These are phyloP conservation scores for Fonsecaea multimorphosa DNA, from an alignment of 2,329 filamentous ascomycete genomes.

Conservation along the genomic window DNA sequence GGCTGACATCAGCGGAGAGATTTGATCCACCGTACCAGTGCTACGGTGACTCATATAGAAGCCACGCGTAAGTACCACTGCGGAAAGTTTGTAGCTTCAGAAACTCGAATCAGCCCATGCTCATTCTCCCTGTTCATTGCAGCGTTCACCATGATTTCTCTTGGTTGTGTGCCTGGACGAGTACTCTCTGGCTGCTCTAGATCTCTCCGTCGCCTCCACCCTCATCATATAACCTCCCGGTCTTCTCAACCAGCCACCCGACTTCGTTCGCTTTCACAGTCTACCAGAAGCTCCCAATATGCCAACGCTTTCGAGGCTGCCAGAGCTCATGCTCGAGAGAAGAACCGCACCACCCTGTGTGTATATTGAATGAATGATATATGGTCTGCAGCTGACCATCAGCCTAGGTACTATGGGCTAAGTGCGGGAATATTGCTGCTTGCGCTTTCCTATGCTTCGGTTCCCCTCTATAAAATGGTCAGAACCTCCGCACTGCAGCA, in stretches of 20 bases:
- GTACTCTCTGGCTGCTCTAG: not conserved
- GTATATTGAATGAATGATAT: not conserved
- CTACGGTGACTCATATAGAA: not conserved
- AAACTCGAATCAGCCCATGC: not conserved
- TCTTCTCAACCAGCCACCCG: not conserved
- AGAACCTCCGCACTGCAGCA: not conserved
- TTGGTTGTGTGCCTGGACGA: not conserved
- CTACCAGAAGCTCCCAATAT: constrained; percentile 26
- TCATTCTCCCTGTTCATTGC: not conserved
- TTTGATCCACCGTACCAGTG: not conserved
- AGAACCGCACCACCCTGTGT: constrained; percentile 39
- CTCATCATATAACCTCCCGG: not conserved
- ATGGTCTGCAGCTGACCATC: not conserved
- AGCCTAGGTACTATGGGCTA: constrained; percentile 64
- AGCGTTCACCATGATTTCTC: not conserved
- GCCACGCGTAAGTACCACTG: not conserved
- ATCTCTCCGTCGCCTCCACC: constrained; percentile 3
- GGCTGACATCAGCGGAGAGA: not conserved
- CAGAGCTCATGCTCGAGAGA: constrained; percentile 33
- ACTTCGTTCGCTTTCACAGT: constrained; percentile 27
- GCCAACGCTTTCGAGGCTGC: constrained; percentile 33
- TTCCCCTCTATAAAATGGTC: constrained; percentile 72
- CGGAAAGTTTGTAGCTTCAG: constrained; percentile 1
- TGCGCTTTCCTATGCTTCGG: constrained; percentile 68
- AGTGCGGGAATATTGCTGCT: constrained; percentile 68